Base-by-base conservation (phyloP, 1,284 basidiomycete genomes). In the Ceratobasidium sp. region DNA sequence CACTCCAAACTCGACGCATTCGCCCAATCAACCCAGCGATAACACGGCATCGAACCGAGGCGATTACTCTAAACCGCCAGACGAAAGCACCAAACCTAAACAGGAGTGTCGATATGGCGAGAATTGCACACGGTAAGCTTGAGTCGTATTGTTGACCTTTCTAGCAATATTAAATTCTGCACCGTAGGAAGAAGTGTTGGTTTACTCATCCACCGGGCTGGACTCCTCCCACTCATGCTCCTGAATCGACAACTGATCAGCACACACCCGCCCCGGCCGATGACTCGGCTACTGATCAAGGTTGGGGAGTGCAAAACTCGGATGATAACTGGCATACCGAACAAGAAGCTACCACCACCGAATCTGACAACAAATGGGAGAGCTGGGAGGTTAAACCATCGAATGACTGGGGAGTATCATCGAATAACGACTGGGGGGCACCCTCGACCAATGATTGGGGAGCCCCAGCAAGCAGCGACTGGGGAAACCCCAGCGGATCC, bases 331-430 rank as follows among this genome's bases (percentile, higher is more conserved):
- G 34, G 3, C 30, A 50, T 34, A 32, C 14, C 48, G 30, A 65
- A 10, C 6, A 36, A 52, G 45, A 32, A 5, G 18, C 10, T 23
- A 26, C 28, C 10, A 39, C 10, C 16, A 16, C 4, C 18, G 43
- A 45, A 28, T 8, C 59, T 1, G 23, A 23, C 39, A n/a, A 23
- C 26, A 16, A 67, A 14, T 32, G 52, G 34, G 36, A 48, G 10
- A 53, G 23, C 48, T 67, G 64, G 64, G 64, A 32, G 10, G 36
- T 34, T 26, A 5, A 28, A 21, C 5, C 64, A 16, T 39, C 30
- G 9, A 67, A 69, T 28, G 65, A 70, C 45, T 70, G 67, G 67
- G 67, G 67, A 18, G 28, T 32, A 8, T 45, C 67, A 10, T 39
- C 30, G 0, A 52, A 23, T 14, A 36, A 69, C 41, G 41, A n/a